Percentiles rank a stretch among this genome's conserved stretches.
Conservation (phyloP, 1,284 basidiomycete species). For the Leucoagaricus sp. region DNA sequence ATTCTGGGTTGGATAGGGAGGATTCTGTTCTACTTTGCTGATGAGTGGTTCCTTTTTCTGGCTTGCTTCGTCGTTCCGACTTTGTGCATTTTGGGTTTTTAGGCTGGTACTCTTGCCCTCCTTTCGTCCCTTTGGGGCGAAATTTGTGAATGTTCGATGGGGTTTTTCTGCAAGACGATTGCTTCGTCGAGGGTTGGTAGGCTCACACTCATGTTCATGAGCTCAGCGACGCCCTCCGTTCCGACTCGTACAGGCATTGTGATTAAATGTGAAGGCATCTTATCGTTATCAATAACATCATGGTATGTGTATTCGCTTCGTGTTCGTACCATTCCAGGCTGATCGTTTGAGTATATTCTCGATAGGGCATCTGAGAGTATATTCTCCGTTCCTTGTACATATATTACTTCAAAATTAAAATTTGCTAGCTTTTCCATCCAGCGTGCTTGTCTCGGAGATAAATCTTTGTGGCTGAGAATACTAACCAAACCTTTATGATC, state of each 20-base stretch:
- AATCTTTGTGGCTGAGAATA: constrained; percentile 30
- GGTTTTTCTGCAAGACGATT: not conserved
- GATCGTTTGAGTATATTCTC: constrained; percentile 16
- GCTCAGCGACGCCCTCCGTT: not conserved
- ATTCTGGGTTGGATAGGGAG: no score
- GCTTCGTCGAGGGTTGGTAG: no score
- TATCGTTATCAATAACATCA: constrained; percentile 3
- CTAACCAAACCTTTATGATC: constrained; percentile 37
- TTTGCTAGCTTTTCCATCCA: constrained; percentile 37
- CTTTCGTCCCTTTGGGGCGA: not conserved
- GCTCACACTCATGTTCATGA: no score
- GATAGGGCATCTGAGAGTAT: constrained; percentile 31
- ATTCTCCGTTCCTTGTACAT: constrained; percentile 29
- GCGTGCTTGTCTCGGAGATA: constrained; percentile 31
- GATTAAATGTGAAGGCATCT: not conserved
- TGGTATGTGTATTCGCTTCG: constrained; percentile 22
- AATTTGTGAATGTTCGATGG: not conserved
- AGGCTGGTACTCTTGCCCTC: not conserved
- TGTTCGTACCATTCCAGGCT: constrained; percentile 21
- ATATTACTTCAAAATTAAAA: constrained; percentile 31
- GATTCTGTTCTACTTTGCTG: not conserved
- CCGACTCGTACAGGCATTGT: constrained; percentile 7
- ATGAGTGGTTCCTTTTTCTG: not conserved
- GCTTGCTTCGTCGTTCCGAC: not conserved
- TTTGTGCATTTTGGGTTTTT: not conserved